phyloP scores from a whole-genome alignment of 1,284 basidiomycete species.

The Chondrostereum purpureum region DNA sequence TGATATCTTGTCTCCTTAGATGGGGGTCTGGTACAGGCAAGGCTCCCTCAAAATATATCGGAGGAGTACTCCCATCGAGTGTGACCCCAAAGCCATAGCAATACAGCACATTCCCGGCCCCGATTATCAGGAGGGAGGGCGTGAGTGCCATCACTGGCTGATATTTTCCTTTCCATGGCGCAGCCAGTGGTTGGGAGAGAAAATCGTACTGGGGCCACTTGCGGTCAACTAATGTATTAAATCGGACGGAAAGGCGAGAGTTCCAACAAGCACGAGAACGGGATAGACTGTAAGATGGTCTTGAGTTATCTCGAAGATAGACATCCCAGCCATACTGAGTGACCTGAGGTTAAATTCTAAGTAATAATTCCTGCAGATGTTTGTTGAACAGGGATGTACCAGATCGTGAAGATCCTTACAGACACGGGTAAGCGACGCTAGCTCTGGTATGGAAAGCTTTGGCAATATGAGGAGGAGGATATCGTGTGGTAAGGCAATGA shows the following conservation, averaged over 20 bases:
- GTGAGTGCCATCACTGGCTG: slow-evolving; percentile 58
- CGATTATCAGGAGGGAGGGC: slow-evolving; percentile 51
- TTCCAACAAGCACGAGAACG: slow-evolving; percentile 42
- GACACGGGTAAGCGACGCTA: not conserved
- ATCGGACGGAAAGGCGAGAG: slow-evolving; percentile 38
- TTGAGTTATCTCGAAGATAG: slow-evolving; percentile 42
- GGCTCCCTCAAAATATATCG: slow-evolving; percentile 43
- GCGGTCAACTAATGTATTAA: slow-evolving; percentile 46
- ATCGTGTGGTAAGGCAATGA: not conserved
- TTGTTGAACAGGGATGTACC: slow-evolving; percentile 29
- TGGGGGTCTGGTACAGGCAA: slow-evolving; percentile 33
- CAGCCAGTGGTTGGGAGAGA: slow-evolving; percentile 62
- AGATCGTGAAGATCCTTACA: slow-evolving; percentile 39
- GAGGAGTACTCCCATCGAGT: slow-evolving; percentile 28
- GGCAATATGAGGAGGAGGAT: not conserved
- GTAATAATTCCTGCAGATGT: slow-evolving; percentile 9
- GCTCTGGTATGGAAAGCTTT: not conserved
- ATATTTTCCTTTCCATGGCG: slow-evolving; percentile 51
- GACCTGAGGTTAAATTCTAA: slow-evolving; percentile 34
- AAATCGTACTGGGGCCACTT: slow-evolving; percentile 50
- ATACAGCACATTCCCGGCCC: slow-evolving; percentile 52
- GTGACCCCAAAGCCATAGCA: slow-evolving; percentile 47
- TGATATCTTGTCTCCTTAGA: slow-evolving; percentile 45
- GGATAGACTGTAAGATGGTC: slow-evolving; percentile 47
- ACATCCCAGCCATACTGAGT: slow-evolving; percentile 53